A percentile compares a stretch with the other conserved stretches of the same genome.
These are phyloP conservation scores for Aureobasidium sp. DNA, from an alignment of 2,329 filamentous ascomycete genomes.

Conservation along the genomic window DNA sequence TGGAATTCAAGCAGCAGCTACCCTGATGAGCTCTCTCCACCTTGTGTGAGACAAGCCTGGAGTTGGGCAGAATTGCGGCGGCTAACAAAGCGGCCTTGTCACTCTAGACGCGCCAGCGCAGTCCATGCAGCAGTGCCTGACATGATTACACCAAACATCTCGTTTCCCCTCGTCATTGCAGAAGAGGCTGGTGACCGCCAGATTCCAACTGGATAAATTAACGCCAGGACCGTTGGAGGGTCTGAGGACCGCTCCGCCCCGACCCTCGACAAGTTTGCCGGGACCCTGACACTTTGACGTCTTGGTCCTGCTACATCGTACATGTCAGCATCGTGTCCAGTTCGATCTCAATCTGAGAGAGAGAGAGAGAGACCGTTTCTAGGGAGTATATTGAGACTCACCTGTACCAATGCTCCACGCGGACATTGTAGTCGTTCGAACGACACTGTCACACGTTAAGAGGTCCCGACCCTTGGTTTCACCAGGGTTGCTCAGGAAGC, in stretches of 20 bases:
- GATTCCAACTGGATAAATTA: not conserved
- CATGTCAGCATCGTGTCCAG: not conserved
- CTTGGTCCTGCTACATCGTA: not conserved
- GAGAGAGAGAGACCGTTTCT: not conserved
- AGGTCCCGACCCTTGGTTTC: not conserved
- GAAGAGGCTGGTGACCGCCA: slow-evolving; percentile 13
- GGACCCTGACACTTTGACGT: slow-evolving; percentile 10
- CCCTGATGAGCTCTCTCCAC: not conserved
- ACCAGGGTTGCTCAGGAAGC: not conserved
- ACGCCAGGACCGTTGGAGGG: not conserved
- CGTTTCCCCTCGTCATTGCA: not conserved
- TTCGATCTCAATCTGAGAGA: not conserved
- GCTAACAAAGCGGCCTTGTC: slow-evolving; percentile 2
- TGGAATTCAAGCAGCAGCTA: not conserved
- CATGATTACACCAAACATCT: slow-evolving; percentile 2
- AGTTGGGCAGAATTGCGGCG: slow-evolving; percentile 9
- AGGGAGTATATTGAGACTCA: not conserved
- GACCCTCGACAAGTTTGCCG: not conserved
- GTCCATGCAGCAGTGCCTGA: slow-evolving; percentile 10
- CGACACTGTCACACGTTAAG: not conserved
- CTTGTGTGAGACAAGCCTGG: not conserved
- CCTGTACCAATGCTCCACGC: not conserved
- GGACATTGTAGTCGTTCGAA: too few relatives aligned
- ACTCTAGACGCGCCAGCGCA: slow-evolving; percentile 11
- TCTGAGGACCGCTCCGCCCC: slow-evolving; percentile 7